phyloP scores from a whole-genome alignment of 2,329 filamentous ascomycete genomes.

The Capronia americana region DNA sequence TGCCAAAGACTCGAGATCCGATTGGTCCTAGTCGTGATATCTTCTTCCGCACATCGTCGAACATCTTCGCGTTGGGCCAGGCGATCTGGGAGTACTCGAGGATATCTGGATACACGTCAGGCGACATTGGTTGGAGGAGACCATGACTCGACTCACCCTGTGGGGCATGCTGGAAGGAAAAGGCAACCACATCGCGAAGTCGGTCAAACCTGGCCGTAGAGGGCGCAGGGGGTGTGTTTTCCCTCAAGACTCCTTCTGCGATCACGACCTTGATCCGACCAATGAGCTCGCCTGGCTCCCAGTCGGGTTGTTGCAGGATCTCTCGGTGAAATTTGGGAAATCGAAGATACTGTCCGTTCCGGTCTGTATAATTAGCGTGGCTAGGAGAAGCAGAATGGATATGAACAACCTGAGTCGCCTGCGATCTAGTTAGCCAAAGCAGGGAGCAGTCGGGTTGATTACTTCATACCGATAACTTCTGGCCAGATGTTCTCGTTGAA shows the following conservation, averaged over 20 bases:
- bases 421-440: slow-evolving; percentile 10
- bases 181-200: slow-evolving; percentile 74
- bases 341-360: slow-evolving; percentile 52
- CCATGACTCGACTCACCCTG: slow-evolving; percentile 61
- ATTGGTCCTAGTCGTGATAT: slow-evolving; percentile 48
- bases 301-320: slow-evolving; percentile 71
- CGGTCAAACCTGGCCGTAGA: slow-evolving; percentile 59
- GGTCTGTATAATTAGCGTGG: slow-evolving; percentile 22
- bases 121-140: not conserved
- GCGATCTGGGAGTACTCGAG: slow-evolving; percentile 76
- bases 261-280: slow-evolving; percentile 79
- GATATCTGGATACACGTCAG: slow-evolving; percentile 60
- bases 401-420: slow-evolving; percentile 27
- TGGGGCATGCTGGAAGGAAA: slow-evolving; percentile 86
- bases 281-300: slow-evolving; percentile 72
- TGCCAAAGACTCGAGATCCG: slow-evolving; percentile 23
- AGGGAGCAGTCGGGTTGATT: not conserved
- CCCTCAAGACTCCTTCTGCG: slow-evolving; percentile 71
- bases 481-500: slow-evolving; percentile 52
- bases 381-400: not conserved
- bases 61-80: slow-evolving; percentile 78
- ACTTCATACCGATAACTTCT: slow-evolving; percentile 41
- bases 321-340: slow-evolving; percentile 77
- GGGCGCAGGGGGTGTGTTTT: slow-evolving; percentile 35
- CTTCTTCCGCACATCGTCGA: slow-evolving; percentile 48